These are phyloP conservation scores for Raffaelea ambrosiae DNA, from an alignment of 2,329 filamentous ascomycete species.

Conservation along the genomic window DNA sequence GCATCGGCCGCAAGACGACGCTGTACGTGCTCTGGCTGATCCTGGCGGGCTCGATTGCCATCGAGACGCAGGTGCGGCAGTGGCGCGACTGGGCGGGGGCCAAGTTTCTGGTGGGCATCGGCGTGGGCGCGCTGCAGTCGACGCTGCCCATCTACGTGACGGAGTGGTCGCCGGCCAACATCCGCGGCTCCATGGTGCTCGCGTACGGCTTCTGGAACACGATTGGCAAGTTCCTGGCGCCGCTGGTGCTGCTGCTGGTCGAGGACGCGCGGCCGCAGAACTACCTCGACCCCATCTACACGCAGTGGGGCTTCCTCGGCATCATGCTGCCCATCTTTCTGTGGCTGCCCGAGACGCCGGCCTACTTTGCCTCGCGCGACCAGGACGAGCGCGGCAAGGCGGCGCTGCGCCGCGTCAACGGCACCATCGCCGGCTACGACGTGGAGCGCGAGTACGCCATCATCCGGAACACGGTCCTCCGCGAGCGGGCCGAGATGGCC, in stretches of 20 bases:
- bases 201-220: constrained; percentile 11
- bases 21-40: constrained; percentile 11
- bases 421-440: constrained; percentile 10
- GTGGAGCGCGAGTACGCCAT: constrained; percentile 13
- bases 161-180: constrained; percentile 12
- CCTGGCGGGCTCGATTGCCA: constrained; percentile 5
- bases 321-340: constrained; percentile 14
- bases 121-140: constrained; percentile 10
- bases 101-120: constrained; percentile 11
- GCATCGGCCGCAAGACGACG: constrained; percentile 11
- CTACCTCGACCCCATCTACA: constrained; percentile 9
- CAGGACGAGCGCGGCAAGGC: constrained; percentile 13
- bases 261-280: constrained; percentile 6
- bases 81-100: constrained; percentile 12
- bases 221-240: constrained; percentile 6
- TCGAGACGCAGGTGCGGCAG: constrained; percentile 8
- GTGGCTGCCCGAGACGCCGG: constrained; percentile 11
- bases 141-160: constrained; percentile 11
- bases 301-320: constrained; percentile 13
- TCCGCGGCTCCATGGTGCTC: constrained; percentile 10
- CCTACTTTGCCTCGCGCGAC: constrained; percentile 12
- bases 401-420: constrained; percentile 12
- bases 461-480: constrained; percentile 13
- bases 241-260: constrained; percentile 4
- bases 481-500: constrained; percentile 8